phyloP scores from a whole-genome alignment of 225 moss, liverwort and hornwort species.

The Marchantia polymorpha region DNA sequence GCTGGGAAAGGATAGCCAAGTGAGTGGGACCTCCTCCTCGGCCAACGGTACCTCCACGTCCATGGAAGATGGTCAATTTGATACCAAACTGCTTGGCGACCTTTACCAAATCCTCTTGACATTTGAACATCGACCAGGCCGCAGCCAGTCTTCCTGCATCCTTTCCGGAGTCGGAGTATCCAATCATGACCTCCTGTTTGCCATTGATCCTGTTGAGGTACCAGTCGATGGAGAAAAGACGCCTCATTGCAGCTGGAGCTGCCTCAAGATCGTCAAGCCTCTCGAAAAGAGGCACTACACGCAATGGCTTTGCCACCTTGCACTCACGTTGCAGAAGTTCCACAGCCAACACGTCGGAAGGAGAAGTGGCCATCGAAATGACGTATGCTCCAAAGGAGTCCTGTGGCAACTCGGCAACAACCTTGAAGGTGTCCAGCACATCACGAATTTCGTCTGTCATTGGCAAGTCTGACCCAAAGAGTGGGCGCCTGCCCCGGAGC shows the following conservation, averaged over 20 bases:
- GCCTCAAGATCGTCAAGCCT: constrained; percentile 82
- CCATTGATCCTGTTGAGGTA: constrained; percentile 86
- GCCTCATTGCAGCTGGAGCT: constrained; percentile 73
- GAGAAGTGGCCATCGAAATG: constrained; percentile 93
- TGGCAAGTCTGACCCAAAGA: constrained; percentile 89
- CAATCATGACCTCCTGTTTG: constrained; percentile 98
- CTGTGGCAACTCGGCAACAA: constrained; percentile 76
- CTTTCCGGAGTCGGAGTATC: constrained; percentile 97
- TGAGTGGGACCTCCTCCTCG: constrained; percentile 97
- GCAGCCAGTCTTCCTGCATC: constrained; percentile 95
- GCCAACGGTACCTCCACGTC: constrained; percentile 94
- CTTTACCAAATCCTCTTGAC: constrained; percentile 88
- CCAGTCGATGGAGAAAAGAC: constrained; percentile 95
- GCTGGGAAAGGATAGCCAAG: constrained; percentile 93
- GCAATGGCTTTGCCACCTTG: constrained; percentile 63
- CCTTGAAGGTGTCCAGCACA: constrained; percentile 80
- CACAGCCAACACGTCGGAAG: constrained; percentile 86
- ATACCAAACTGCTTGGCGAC: constrained; percentile 83
- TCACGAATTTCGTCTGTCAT: constrained; percentile 85
- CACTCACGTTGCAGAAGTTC: constrained; percentile 95
- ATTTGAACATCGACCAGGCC: constrained; percentile 96
- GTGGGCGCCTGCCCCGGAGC: constrained; percentile 75
- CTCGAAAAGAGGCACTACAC: constrained; percentile 93
- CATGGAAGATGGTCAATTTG: constrained; percentile 90
- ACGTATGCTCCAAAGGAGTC: constrained; percentile 98